Evolutionary conservation across 1,284 basidiomycete genomes (phyloP).

Genomic region (Tremellales sp.): DNA sequence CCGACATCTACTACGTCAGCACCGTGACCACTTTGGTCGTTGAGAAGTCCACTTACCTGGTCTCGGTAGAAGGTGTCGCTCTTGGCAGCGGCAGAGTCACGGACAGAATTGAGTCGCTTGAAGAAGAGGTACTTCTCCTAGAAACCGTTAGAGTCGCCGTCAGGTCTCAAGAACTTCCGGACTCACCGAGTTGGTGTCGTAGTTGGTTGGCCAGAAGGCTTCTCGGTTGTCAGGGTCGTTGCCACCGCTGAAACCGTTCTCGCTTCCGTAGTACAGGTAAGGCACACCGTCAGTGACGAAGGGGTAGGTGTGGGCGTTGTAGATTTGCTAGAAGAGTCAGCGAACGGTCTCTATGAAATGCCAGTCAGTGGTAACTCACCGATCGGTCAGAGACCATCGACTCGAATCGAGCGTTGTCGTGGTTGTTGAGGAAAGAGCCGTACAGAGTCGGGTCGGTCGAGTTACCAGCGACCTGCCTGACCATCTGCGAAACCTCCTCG

Average conservation of each 20-base stretch:
- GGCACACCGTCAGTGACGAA: conserved; percentile 56
- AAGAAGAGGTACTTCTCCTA: conserved; percentile 56
- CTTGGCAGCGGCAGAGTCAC: conserved; percentile 57
- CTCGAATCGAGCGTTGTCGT: conserved; percentile 49
- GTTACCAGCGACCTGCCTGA: conserved; percentile 16
- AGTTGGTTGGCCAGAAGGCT: conserved; percentile 49
- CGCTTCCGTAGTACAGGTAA: conserved; percentile 50
- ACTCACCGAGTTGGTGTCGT: conserved; percentile 37
- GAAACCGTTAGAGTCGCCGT: neutral
- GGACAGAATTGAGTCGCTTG: conserved; percentile 58
- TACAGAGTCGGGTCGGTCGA: conserved; percentile 45
- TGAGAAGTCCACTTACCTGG: conserved; percentile 27
- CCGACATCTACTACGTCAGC: conserved; percentile 52
- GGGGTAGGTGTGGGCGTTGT: conserved; percentile 50
- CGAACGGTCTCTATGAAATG: conserved; percentile 4
- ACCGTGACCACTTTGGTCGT: conserved; percentile 42
- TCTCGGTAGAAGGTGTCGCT: conserved; percentile 54
- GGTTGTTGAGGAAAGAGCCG: conserved; percentile 49
- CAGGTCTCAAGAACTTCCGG: too few relatives aligned
- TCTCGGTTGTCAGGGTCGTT: conserved; percentile 46
- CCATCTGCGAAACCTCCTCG: conserved; percentile 20
- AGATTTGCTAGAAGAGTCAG: conserved; percentile 23
- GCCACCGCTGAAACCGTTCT: conserved; percentile 50
- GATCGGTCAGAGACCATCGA: conserved; percentile 18
- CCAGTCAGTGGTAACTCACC: conserved; percentile 13